Conservation (phyloP, 805 yeast species). For the Kluyveromyces starmeri region DNA sequence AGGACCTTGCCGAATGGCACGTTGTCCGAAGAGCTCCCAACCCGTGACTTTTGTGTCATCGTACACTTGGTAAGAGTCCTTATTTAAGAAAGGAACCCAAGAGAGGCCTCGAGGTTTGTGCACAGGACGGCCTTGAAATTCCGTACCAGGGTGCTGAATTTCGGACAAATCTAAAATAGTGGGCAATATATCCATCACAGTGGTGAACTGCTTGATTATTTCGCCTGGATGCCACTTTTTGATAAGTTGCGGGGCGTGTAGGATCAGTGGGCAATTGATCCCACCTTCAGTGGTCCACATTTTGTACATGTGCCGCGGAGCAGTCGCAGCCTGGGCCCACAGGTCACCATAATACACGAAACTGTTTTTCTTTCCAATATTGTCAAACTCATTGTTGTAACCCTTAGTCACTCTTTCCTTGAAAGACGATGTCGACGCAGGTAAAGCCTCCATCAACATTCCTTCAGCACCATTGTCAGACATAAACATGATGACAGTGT, state of each 20-base stretch:
- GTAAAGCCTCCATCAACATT: conserved; percentile 47
- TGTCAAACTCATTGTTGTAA: conserved; percentile 37
- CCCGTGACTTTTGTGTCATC: conserved; percentile 39
- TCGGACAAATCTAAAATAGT: conserved; percentile 44
- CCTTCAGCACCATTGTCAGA: conserved; percentile 64
- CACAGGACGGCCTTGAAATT: conserved; percentile 36
- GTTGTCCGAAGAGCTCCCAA: conserved; percentile 52
- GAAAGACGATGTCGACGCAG: conserved; percentile 22
- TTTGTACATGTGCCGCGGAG: conserved; percentile 46
- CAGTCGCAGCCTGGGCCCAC: conserved; percentile 58
- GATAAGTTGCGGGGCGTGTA: conserved; percentile 34
- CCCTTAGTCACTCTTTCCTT: conserved; percentile 26
- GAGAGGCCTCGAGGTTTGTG: conserved; percentile 39
- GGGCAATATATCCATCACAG: conserved; percentile 55
- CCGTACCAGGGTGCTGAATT: conserved; percentile 35
- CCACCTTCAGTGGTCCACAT: conserved; percentile 57
- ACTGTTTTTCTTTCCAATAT: conserved; percentile 41
- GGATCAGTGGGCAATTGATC: conserved; percentile 45
- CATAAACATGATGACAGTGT: conserved; percentile 50
- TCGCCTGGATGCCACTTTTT: conserved; percentile 22
- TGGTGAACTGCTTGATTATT: conserved; percentile 35
- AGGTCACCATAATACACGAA: conserved; percentile 46
- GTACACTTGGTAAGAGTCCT: conserved; percentile 28
- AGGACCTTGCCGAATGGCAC: conserved; percentile 43
- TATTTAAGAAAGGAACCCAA: conserved; percentile 34